Conservation (phyloP, 768 basidiomycete species). For the Boletus rubroflammeus region DNA sequence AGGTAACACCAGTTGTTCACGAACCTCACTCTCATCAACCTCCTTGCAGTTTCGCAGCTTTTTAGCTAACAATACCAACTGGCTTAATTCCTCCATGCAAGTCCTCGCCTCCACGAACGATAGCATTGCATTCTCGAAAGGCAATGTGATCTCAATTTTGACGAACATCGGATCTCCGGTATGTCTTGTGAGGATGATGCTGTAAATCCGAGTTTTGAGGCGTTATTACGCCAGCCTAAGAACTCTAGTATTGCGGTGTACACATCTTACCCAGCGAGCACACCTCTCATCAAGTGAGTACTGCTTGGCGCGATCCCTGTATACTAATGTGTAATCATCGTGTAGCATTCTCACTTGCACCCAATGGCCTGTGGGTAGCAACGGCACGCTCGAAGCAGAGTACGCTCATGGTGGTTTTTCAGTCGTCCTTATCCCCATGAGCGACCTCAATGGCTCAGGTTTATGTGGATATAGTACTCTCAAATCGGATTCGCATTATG, state of each 20-base stretch:
- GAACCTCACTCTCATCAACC: neutral
- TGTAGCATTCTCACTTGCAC: slow-evolving; percentile 59
- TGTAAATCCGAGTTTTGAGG: neutral
- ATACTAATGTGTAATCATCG: neutral
- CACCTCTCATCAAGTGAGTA: slow-evolving; percentile 55
- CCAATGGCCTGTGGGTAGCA: slow-evolving; percentile 66
- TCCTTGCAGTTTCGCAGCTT: slow-evolving; percentile 56
- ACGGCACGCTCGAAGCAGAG: slow-evolving; percentile 55
- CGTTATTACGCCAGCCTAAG: slow-evolving; percentile 41
- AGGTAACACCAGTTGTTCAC: slow-evolving; percentile 32
- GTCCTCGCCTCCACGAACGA: slow-evolving; percentile 48
- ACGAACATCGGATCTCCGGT: slow-evolving; percentile 78
- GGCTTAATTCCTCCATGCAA: slow-evolving; percentile 49
- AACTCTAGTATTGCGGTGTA: slow-evolving; percentile 57
- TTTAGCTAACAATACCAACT: slow-evolving; percentile 48
- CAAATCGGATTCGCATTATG: neutral
- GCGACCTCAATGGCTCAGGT: slow-evolving; percentile 33
- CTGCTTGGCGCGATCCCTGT: neutral
- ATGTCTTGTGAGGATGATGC: slow-evolving; percentile 1
- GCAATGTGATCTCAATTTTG: slow-evolving; percentile 54
- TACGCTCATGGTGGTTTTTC: slow-evolving; percentile 65
- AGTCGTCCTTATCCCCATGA: slow-evolving; percentile 48
- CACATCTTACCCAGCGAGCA: slow-evolving; percentile 47
- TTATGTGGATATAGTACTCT: slow-evolving; percentile 31
- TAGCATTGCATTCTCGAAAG: slow-evolving; percentile 65